A percentile compares a stretch with the other conserved stretches of the same genome.
Conservation (phyloP, 202 grass and related monocot species). For the Bolboschoenoplectus hybrid region DNA sequence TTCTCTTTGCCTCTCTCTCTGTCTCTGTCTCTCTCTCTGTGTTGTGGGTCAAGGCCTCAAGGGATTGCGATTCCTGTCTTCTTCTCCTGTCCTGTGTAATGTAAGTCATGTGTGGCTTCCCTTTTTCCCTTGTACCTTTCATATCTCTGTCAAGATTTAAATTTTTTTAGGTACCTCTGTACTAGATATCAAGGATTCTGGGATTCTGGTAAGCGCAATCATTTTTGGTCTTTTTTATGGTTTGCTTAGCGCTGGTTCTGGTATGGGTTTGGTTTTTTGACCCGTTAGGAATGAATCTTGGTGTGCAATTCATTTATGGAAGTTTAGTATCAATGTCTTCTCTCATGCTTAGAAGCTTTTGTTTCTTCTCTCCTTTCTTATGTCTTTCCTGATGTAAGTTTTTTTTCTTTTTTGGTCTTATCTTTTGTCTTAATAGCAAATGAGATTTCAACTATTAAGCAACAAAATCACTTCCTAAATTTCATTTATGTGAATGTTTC, state of each 20-base stretch:
- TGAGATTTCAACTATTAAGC: neutral
- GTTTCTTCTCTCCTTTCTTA: slow-evolving; percentile 15
- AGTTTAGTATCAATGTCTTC: neutral
- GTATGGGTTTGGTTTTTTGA: neutral
- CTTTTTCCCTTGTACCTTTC: slow-evolving; percentile 32
- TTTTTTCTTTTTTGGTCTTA: slow-evolving; percentile 4
- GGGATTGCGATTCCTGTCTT: slow-evolving; percentile 6
- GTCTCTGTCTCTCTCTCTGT: slow-evolving; percentile 29
- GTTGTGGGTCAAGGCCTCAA: slow-evolving; percentile 33
- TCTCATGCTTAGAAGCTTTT: neutral
- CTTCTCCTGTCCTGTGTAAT: slow-evolving; percentile 25
- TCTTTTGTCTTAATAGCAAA: slow-evolving; percentile 10
- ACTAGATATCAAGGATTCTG: slow-evolving; percentile 18
- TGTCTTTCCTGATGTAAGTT: slow-evolving; percentile 39
- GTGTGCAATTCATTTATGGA: neutral
- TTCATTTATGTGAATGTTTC: neutral
- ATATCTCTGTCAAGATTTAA: slow-evolving; percentile 30
- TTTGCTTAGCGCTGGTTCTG: neutral
- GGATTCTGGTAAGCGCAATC: slow-evolving; percentile 21
- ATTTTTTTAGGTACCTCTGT: neutral
- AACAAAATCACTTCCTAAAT: neutral
- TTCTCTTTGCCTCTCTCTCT: slow-evolving; percentile 26
- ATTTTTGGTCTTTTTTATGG: neutral
- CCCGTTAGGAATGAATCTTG: neutral
- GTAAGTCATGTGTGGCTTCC: slow-evolving; percentile 16